Evolutionary conservation across 768 basidiomycete species (phyloP).

Genomic region (Botryobasidium botryosum): DNA sequence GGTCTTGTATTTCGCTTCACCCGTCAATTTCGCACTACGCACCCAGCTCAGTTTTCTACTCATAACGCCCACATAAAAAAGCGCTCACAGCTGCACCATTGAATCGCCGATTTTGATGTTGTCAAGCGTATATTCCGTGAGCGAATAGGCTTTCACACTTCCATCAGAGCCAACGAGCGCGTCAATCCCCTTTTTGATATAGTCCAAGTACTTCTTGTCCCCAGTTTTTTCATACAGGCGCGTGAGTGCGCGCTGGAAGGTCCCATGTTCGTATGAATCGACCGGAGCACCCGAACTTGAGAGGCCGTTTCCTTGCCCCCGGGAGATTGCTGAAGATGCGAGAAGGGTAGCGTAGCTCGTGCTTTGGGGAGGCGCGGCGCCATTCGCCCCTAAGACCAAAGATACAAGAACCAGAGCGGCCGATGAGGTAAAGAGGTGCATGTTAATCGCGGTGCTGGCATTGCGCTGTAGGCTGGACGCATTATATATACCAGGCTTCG

Average conservation of each 20-base stretch:
- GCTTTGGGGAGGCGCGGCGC: no score
- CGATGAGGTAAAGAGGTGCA: no score
- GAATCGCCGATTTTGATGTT: conserved; percentile 25
- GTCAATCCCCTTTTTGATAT: conserved; percentile 24
- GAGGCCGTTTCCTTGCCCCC: conserved; percentile 29
- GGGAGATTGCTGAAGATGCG: conserved; percentile 28
- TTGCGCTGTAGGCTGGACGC: no score
- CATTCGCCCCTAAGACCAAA: no score
- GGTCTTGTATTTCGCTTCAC: conserved; percentile 24
- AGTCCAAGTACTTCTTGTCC: conserved; percentile 27
- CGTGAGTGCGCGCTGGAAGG: conserved; percentile 26
- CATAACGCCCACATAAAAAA: not conserved
- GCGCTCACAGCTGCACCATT: conserved; percentile 24
- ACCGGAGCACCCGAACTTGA: conserved; percentile 18
- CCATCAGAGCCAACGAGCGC: conserved; percentile 26
- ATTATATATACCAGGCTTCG: no score
- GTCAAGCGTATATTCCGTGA: conserved; percentile 21
- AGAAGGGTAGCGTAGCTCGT: no score
- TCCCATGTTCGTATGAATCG: conserved; percentile 28
- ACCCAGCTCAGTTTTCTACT: no score
- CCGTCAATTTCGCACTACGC: no score
- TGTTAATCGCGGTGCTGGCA: no score
- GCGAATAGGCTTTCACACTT: conserved; percentile 26
- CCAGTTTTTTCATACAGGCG: conserved; percentile 27
- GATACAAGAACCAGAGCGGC: no score